A percentile compares a stretch with the other conserved stretches of the same genome.
phyloP scores from a whole-genome alignment of 106 monocot genomes.

The Iris macrosiphon region DNA sequence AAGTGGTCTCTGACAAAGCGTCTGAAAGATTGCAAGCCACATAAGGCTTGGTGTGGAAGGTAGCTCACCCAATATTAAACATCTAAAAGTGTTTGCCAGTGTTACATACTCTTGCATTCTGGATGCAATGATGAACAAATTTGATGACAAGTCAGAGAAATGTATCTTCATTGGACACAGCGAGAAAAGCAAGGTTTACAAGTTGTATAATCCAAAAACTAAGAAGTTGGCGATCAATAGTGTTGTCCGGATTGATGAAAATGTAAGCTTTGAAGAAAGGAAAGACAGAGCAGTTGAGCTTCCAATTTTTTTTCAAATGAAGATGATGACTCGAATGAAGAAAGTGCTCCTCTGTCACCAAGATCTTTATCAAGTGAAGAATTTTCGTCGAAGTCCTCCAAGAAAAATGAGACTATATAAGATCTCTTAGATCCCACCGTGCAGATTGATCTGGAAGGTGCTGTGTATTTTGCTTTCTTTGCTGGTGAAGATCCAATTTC shows the following conservation, averaged over 20 bases:
- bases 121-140: neutral
- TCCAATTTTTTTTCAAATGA: neutral
- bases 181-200: neutral
- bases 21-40: neutral
- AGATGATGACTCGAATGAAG: neutral
- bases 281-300: neutral
- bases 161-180: constrained; percentile 3
- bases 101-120: neutral
- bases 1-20: neutral
- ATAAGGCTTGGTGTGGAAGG: neutral
- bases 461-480: constrained; percentile 2
- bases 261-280: neutral
- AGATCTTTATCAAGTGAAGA: neutral
- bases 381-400: neutral
- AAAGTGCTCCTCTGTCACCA: neutral
- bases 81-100: constrained; percentile 2
- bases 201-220: neutral
- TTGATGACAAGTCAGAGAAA: neutral
- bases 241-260: neutral
- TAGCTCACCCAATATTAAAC: too few species aligned
- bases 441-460: neutral
- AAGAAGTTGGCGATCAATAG: neutral
- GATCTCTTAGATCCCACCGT: neutral
- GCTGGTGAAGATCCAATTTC: constrained; percentile 2
- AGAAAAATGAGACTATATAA: neutral